Percentiles rank a stretch among this genome's conserved stretches.
Evolutionary conservation across 2,329 filamentous ascomycete species (phyloP).

Genomic region (Mycosphaerella sp.): DNA sequence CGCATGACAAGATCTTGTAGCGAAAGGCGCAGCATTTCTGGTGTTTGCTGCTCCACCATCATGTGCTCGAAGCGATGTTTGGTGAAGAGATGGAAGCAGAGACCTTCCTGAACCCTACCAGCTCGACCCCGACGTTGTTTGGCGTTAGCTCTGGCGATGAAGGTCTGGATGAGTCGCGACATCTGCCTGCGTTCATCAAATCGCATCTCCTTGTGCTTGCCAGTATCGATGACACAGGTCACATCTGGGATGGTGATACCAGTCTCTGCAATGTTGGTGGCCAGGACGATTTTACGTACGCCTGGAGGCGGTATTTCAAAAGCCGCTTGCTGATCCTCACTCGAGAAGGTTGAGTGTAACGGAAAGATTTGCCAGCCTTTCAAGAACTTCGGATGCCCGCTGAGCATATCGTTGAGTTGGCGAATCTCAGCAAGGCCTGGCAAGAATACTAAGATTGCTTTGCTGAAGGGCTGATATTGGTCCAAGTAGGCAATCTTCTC

Average conservation of each 20-base stretch:
- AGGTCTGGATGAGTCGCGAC: slow-evolving; percentile 84
- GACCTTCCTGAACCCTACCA: slow-evolving; percentile 86
- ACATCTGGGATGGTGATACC: slow-evolving; percentile 98
- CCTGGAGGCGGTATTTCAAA: slow-evolving; percentile 80
- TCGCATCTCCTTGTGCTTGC: slow-evolving; percentile 95
- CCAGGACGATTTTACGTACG: slow-evolving; percentile 84
- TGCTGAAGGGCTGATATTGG: slow-evolving; percentile 66
- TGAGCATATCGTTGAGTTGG: slow-evolving; percentile 71
- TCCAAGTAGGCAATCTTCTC: slow-evolving; percentile 65
- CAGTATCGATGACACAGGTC: slow-evolving; percentile 92
- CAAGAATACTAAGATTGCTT: slow-evolving; percentile 88
- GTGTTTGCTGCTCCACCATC: slow-evolving; percentile 89
- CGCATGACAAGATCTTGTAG: slow-evolving; percentile 91
- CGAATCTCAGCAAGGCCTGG: slow-evolving; percentile 77
- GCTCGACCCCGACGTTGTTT: slow-evolving; percentile 92
- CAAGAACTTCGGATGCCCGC: slow-evolving; percentile 68
- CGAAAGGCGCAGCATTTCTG: slow-evolving; percentile 90
- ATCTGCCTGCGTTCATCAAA: slow-evolving; percentile 91
- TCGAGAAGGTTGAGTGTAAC: slow-evolving; percentile 90
- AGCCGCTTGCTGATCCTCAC: slow-evolving; percentile 90
- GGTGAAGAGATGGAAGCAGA: slow-evolving; percentile 96
- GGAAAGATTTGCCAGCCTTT: slow-evolving; percentile 79
- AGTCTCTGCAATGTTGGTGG: slow-evolving; percentile 97
- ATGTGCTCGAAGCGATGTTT: slow-evolving; percentile 75
- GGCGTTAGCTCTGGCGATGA: slow-evolving; percentile 91